Evolutionary conservation across 805 yeast genomes (phyloP), one percentile per base, ranked within the genome.

Genomic region (Tetrapisispora fleetii): DNA sequence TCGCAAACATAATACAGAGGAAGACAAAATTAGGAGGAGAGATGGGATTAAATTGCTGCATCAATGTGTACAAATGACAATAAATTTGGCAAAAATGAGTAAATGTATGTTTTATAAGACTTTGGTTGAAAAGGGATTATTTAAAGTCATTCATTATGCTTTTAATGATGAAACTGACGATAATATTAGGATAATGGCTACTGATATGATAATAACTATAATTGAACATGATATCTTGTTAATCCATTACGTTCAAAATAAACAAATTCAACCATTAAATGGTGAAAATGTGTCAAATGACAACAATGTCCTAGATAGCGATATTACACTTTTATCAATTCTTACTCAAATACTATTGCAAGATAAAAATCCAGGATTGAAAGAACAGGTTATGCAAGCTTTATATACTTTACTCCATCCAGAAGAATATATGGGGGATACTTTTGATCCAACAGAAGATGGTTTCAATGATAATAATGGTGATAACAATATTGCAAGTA

Each of bases 301-400:
- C 19, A 45, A 50, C 45, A 56, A 48, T 11, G 49, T 42, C 7
- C 24, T 7, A 11, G 48, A 55, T 0, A 75, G 74, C 48, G 87
- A 83, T 54, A 77, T 81, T 76, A 74, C 83, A 0, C 62, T 85
- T 45, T 66, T 82, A 22, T 58, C 68, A 7, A 72, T 80, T 8
- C 64, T 88, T 35, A 73, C 83, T 0, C 74, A 79, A 36, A 73
- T 88, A 17, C 63, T 90, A 7, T 62, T 81, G 2, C 73, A 76
- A 19, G 95, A 85, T 51, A 68, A 71, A 11, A 80, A 80, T 53
- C 76, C 81, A 5, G 95, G 95, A 0, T 66, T 89, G 46, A 81
- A 84, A 58, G 78, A 85, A 7, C 96, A 89, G 63, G 84, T 90
- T 0, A 80, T 78, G 53, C 96, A 89, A 65, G 95, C 96, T 1